These are phyloP conservation scores for Metarhizium guizhouense DNA, from an alignment of 2,329 filamentous ascomycete species.

Conservation along the genomic window DNA sequence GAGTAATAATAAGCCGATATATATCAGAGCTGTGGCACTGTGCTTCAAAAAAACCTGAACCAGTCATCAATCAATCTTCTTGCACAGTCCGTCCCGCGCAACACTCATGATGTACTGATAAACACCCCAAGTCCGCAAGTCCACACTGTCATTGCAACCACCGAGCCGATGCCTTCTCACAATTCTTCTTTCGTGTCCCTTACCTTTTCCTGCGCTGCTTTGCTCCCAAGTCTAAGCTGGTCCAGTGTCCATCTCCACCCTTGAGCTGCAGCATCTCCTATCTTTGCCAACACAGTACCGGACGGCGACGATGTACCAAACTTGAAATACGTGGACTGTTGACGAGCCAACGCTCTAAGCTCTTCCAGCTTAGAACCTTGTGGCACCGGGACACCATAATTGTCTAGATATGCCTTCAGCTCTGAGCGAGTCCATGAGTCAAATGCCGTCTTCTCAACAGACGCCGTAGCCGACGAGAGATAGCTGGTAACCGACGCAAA, in stretches of 20 bases:
- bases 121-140: too few relatives aligned
- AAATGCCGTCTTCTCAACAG: constrained; percentile 58
- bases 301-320: constrained; percentile 62
- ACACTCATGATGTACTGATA: too few relatives aligned
- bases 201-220: constrained; percentile 40
- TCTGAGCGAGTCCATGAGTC: constrained; percentile 67
- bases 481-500: constrained; percentile 66
- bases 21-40: too few relatives aligned
- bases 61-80: too few relatives aligned
- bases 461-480: constrained; percentile 54
- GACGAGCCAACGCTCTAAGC: constrained; percentile 60
- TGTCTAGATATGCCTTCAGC: constrained; percentile 71
- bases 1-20: too few relatives aligned
- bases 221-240: constrained; percentile 39
- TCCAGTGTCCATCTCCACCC: constrained; percentile 42
- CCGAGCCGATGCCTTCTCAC: background rate
- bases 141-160: too few relatives aligned
- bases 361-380: constrained; percentile 62
- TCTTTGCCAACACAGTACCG: constrained; percentile 56
- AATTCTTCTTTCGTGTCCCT: constrained; percentile 19
- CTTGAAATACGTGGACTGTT: constrained; percentile 67
- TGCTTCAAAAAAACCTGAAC: too few relatives aligned
- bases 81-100: too few relatives aligned
- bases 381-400: constrained; percentile 60
- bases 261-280: constrained; percentile 39